Base-by-base conservation (phyloP, 169 alveolate genomes). In the Cyclospora cayetanensis region DNA sequence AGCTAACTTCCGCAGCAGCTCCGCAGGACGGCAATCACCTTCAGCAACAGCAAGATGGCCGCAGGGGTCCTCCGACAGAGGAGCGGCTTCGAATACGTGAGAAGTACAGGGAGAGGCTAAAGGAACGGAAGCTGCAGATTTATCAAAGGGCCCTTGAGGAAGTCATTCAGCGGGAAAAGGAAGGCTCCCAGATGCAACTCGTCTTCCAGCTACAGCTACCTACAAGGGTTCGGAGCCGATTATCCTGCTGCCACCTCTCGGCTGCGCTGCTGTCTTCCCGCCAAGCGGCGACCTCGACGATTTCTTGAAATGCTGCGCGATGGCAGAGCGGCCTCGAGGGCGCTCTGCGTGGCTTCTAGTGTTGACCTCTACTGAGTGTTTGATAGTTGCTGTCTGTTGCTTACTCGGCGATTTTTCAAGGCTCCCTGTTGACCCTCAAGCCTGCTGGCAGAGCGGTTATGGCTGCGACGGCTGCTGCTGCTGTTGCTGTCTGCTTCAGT, bases 141-240 rank as follows among this genome's bases (percentile, higher is more conserved):
- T 82, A 82, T 50, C 90, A 82, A 39, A 82, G n/a, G 3, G 90
- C 90, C 41, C 77, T 82, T 4, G 88, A 79, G 42, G 88, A 79
- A 31, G 88, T 79, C 18, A 79, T 79, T 7, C 72, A 60, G 15
- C 18, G 72, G 25, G 88, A 79, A 18, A 79, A 50, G 34, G 52
- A 37, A n/a, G 27, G 46, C 11, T 7, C 88, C n/a, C 37, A 27
- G 63, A 39, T n/a, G 4, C 53, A 55, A 1, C 55, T 55, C 60
- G 43, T 82, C 50, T 82, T 82, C 60, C 50, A 55, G 50, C 4
- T 82, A 53, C 74, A 46, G 60, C 15, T 34, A 53, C 52, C 52
- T 11, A 82, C 90, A 2, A 65, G 60, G 12, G 88, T 79, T 7
- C 42, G 88, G 11, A 18, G n/a, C 35, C 5, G 72, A 9, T 60